These are phyloP conservation scores for Penicillium vulpinum DNA, from an alignment of 2,329 filamentous ascomycete species.

Conservation along the genomic window DNA sequence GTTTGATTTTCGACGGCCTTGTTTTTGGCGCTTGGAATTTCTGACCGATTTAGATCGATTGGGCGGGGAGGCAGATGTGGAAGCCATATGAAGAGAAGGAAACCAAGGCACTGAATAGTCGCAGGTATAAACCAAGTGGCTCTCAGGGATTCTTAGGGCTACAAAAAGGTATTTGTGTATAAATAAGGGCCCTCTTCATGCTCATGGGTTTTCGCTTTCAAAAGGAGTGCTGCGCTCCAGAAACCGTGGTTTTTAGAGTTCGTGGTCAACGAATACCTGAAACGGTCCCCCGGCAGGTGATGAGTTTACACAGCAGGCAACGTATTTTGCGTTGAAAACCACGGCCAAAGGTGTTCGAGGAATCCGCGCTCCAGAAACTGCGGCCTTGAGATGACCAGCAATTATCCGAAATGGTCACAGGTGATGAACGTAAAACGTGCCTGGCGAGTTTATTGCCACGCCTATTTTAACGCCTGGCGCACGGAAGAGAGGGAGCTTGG, in stretches of 20 bases:
- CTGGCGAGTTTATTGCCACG: not conserved
- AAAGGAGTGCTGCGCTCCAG: not conserved
- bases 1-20: slow-evolving; percentile 1
- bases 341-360: not conserved
- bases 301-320: not conserved
- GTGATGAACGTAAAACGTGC: not conserved
- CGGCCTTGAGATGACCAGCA: not conserved
- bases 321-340: not conserved
- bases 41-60: no score
- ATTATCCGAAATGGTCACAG: not conserved
- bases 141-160: not conserved
- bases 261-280: not conserved
- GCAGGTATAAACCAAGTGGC: not conserved
- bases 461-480: not conserved
- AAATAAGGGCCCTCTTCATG: not conserved
- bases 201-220: not conserved
- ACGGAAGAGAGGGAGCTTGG: not conserved
- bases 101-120: not conserved
- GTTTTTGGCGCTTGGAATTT: slow-evolving; percentile 1
- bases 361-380: not conserved
- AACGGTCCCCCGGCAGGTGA: no score
- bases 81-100: no score
- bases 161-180: not conserved
- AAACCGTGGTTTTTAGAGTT: not conserved
- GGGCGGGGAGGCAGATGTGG: no score